phyloP scores from a whole-genome alignment of 495 filamentous ascomycete species.

The Aspergillus panamensis region DNA sequence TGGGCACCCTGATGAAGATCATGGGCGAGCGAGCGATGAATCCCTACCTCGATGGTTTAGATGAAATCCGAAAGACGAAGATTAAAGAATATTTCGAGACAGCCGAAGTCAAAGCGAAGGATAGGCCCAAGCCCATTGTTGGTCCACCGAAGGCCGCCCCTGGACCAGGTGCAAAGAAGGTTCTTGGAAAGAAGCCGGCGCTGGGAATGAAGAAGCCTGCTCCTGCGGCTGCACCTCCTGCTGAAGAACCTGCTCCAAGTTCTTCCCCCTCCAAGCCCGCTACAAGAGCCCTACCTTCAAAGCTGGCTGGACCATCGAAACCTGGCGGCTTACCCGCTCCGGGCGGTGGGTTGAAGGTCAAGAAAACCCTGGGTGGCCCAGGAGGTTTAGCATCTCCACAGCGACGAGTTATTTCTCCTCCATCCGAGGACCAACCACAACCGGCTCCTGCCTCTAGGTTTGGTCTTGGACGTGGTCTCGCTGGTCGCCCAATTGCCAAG shows the following conservation, averaged over 20 bases:
- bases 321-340: constrained; percentile 54
- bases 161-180: constrained; percentile 42
- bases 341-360: constrained; percentile 63
- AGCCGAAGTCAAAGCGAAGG: constrained; percentile 94
- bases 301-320: constrained; percentile 66
- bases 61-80: constrained; percentile 94
- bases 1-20: constrained; percentile 98
- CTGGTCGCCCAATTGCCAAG: constrained; percentile 83
- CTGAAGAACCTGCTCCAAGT: constrained; percentile 48
- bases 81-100: constrained; percentile 92
- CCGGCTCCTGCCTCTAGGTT: constrained; percentile 60
- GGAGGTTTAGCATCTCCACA: constrained; percentile 63
- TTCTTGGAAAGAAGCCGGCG: constrained; percentile 51
- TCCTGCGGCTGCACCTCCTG: constrained; percentile 55
- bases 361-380: constrained; percentile 60
- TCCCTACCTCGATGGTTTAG: constrained; percentile 87
- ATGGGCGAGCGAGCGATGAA: constrained; percentile 97
- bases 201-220: constrained; percentile 52
- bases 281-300: constrained; percentile 54
- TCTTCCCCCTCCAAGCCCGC: constrained; percentile 57
- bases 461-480: constrained; percentile 71
- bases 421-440: constrained; percentile 55
- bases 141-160: constrained; percentile 58
- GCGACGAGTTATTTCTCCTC: constrained; percentile 50
- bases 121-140: constrained; percentile 81